These are phyloP conservation scores for Verticillium albo-atrum DNA, from an alignment of 2,329 filamentous ascomycete genomes.

Conservation along the genomic window DNA sequence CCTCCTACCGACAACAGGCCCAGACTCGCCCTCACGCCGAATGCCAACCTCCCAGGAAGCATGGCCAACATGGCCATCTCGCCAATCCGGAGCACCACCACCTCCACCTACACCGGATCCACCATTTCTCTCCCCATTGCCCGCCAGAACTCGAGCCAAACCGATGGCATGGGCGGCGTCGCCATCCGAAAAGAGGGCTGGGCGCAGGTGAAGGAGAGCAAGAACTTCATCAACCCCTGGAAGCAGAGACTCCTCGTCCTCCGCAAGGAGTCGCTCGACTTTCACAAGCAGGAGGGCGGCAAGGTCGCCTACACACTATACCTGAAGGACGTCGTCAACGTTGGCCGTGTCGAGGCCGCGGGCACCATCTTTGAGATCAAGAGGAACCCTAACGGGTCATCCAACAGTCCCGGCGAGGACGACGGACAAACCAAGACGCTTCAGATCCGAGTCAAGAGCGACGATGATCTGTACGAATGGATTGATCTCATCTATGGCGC, in stretches of 20 bases:
- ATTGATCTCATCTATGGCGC: slow-evolving; percentile 97
- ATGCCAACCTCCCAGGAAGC: slow-evolving; percentile 68
- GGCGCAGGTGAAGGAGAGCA: slow-evolving; percentile 86
- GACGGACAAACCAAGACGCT: slow-evolving; percentile 79
- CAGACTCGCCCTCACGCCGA: slow-evolving; percentile 74
- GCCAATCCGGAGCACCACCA: slow-evolving; percentile 61
- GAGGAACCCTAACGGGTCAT: slow-evolving; percentile 63
- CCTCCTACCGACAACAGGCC: slow-evolving; percentile 75
- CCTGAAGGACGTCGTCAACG: slow-evolving; percentile 82
- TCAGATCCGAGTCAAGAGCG: slow-evolving; percentile 88
- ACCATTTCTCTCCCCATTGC: slow-evolving; percentile 69
- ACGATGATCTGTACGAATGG: slow-evolving; percentile 98
- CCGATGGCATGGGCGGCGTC: slow-evolving; percentile 62
- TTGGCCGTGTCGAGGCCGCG: slow-evolving; percentile 85
- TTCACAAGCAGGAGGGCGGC: slow-evolving; percentile 85
- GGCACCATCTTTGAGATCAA: slow-evolving; percentile 94
- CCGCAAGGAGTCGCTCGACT: slow-evolving; percentile 88
- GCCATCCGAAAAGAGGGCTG: slow-evolving; percentile 77
- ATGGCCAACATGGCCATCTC: slow-evolving; percentile 77
- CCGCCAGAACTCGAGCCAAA: slow-evolving; percentile 54
- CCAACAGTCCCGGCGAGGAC: slow-evolving; percentile 69
- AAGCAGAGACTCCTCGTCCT: slow-evolving; percentile 90
- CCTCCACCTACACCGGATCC: slow-evolving; percentile 65
- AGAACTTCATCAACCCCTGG: slow-evolving; percentile 79
- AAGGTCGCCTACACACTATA: slow-evolving; percentile 84